Percentiles rank a stretch among this genome's conserved stretches.
phyloP scores from a whole-genome alignment of 2,329 filamentous ascomycete genomes.

The Samsoniella hepiali region DNA sequence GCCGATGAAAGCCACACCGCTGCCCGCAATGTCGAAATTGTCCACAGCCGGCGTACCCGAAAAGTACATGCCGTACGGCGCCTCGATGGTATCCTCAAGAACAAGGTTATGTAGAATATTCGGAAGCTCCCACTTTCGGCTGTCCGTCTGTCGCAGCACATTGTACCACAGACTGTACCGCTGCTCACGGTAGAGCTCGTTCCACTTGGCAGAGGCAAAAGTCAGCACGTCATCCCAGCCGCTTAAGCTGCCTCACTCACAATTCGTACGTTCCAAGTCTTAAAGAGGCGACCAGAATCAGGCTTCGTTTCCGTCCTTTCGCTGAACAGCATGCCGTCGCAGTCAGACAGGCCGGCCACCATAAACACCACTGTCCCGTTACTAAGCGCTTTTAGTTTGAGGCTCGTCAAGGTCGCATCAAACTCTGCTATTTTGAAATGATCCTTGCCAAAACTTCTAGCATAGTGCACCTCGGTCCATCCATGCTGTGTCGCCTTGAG shows the following conservation, averaged over 20 bases:
- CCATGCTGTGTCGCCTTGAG: constrained; percentile 31
- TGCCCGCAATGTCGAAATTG: constrained; percentile 33
- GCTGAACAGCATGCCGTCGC: constrained; percentile 33
- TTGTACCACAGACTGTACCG: constrained; percentile 40
- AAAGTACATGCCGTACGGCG: constrained; percentile 29
- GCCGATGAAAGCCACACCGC: constrained; percentile 36
- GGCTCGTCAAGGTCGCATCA: constrained; percentile 30
- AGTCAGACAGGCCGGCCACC: constrained; percentile 32
- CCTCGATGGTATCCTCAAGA: constrained; percentile 30
- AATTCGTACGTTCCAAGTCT: constrained; percentile 31
- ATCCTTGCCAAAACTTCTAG: constrained; percentile 22
- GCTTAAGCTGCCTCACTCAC: constrained; percentile 27
- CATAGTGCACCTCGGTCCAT: constrained; percentile 31
- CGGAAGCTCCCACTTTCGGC: constrained; percentile 31
- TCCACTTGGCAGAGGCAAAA: constrained; percentile 28
- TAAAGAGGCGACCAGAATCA: constrained; percentile 34
- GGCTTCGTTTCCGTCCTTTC: constrained; percentile 25
- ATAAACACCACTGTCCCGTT: constrained; percentile 36
- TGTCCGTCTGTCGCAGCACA: constrained; percentile 26
- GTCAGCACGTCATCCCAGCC: background rate
- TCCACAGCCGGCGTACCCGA: constrained; percentile 20
- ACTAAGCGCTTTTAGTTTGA: constrained; percentile 34
- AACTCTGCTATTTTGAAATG: constrained; percentile 29
- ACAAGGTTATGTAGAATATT: constrained; percentile 34
- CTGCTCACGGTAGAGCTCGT: constrained; percentile 30